Evolutionary conservation across 139 green algal genomes (phyloP), one percentile per base, ranked within the genome.

Genomic region (Coccomyxa sp.): DNA sequence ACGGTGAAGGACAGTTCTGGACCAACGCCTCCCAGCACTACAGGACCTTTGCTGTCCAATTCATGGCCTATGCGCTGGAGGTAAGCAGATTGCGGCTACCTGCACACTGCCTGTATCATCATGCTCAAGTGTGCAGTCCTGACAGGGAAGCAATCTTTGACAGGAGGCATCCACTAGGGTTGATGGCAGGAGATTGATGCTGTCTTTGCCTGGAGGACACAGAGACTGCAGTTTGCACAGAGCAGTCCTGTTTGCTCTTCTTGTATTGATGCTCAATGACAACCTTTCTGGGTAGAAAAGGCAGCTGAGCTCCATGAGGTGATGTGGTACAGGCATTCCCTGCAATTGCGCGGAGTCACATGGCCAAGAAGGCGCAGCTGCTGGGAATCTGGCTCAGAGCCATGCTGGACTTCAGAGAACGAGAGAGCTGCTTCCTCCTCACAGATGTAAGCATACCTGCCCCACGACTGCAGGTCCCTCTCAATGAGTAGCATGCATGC

Each of bases 31-130:
- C 73, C 18, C 50, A 34, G 36, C 35, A 55, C 2, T 79, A 79
- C 55, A 54, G 75, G 54, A 50, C 73, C 54, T 79, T 79, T 50
- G 40, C 44, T 35, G 74, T 78, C 33, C 68, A 70, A n/a, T 78
- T 78, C 33, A 31, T 78, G 31, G 74, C 74, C 9, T 37, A 78
- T 50, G 16, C 41, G 39, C 33, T 78, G 41, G 44, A 78, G 41
- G 74, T 78, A 50, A 70, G 68, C 33, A 73, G 16, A 22, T 22
- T 68, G 54, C 22, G 16, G 18, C 22, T 16, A 16, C 18, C 22
- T n/a, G 18, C 16, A 22, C 54, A 68, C 4, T 33, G 7, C n/a
- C 4, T 4, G 4, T 22, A 7, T 0, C 73, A 70, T 9, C n/a
- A 16, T 77, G 6, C 40, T 14, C n/a, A 37, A 64, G 3, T 7